A percentile compares a stretch with the other conserved stretches of the same genome.
Evolutionary conservation across 2,329 filamentous ascomycete species (phyloP).

Genomic region (Trichoderma harzianum): DNA sequence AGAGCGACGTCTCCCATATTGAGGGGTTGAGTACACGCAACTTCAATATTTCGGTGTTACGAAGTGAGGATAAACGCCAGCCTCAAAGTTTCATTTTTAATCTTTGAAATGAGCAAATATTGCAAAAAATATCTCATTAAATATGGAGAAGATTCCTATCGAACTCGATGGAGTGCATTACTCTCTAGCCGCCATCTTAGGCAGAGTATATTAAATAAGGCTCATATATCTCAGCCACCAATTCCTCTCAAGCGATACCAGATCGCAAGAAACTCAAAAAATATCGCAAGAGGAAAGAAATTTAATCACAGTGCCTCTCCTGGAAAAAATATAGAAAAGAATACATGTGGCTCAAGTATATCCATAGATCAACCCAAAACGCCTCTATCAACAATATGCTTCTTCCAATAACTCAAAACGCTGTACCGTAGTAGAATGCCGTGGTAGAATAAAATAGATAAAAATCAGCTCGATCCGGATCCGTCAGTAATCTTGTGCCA

Average conservation of each 20-base stretch:
- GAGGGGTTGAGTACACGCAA: background rate
- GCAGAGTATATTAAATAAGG: background rate
- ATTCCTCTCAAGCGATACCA: background rate
- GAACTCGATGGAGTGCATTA: background rate
- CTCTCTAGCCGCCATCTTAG: background rate
- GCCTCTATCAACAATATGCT: background rate
- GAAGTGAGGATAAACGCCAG: background rate
- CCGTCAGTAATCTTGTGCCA: constrained; percentile 43
- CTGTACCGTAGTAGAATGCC: background rate
- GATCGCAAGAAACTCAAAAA: background rate
- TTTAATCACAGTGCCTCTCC: background rate
- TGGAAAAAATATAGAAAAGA: background rate
- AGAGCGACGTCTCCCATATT: background rate
- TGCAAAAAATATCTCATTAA: too few relatives aligned
- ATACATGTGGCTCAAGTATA: background rate
- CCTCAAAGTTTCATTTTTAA: background rate
- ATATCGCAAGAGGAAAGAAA: background rate
- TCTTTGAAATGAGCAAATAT: background rate
- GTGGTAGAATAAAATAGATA: background rate
- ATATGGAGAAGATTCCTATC: background rate
- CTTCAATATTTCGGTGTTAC: background rate
- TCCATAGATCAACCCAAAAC: background rate
- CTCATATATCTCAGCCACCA: background rate
- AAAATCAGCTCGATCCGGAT: background rate
- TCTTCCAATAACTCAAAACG: background rate